A percentile compares a stretch with the other conserved stretches of the same genome.
Evolutionary conservation across 169 alveolate species (phyloP).

Genomic region (Plasmodium gonderi): DNA sequence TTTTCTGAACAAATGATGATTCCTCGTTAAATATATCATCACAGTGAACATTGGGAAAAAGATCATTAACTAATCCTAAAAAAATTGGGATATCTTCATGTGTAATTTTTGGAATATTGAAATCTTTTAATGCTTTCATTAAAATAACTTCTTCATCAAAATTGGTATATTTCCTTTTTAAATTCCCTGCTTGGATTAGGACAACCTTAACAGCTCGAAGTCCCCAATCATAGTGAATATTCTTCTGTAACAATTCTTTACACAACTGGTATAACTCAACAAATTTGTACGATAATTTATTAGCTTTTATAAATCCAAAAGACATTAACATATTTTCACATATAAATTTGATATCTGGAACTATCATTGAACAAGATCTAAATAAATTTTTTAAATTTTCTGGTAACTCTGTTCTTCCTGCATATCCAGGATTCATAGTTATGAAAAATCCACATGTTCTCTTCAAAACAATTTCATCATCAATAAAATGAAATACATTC

Average conservation of each 20-base stretch:
- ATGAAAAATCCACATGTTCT: constrained; percentile 86
- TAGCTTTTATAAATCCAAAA: constrained; percentile 95
- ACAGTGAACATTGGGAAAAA: constrained; percentile 91
- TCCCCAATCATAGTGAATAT: constrained; percentile 97
- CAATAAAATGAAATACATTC: constrained; percentile 85
- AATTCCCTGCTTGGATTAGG: constrained; percentile 96
- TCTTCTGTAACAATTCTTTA: constrained; percentile 91
- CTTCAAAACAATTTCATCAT: constrained; percentile 82
- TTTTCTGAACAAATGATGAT: background rate
- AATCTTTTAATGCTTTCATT: constrained; percentile 97
- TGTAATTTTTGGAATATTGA: constrained; percentile 95
- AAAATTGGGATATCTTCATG: constrained; percentile 94
- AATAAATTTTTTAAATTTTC: constrained; percentile 97
- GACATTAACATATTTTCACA: constrained; percentile 98
- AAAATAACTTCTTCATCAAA: constrained; percentile 93
- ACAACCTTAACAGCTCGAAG: constrained; percentile 97
- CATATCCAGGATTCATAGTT: constrained; percentile 99
- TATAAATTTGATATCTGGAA: constrained; percentile 95
- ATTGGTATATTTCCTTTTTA: constrained; percentile 94
- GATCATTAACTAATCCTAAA: constrained; percentile 93
- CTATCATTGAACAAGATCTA: constrained; percentile 97
- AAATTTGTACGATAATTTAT: constrained; percentile 94
- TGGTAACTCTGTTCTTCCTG: constrained; percentile 98
- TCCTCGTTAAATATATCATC: constrained; percentile 7
- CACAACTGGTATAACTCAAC: constrained; percentile 92